Evolutionary conservation across 2,329 filamentous ascomycete species (phyloP).

Genomic region (Aureobasidium vineae): DNA sequence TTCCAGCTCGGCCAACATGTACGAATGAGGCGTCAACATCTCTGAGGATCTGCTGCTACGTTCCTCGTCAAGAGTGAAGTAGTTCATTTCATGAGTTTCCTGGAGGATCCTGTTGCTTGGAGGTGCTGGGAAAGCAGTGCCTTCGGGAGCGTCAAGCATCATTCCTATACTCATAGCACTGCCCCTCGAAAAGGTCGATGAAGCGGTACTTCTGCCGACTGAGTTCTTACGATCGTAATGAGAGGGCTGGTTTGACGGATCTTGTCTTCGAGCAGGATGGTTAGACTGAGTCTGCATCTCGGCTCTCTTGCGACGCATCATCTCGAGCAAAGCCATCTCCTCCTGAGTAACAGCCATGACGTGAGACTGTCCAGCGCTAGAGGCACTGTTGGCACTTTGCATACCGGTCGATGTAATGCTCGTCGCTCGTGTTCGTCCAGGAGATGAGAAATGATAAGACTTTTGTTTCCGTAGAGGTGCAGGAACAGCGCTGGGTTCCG

Average conservation of each 20-base stretch:
- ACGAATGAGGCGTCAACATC: background rate
- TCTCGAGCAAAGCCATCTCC: constrained; percentile 50
- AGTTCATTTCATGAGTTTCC: constrained; percentile 15
- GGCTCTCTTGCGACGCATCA: constrained; percentile 52
- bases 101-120: constrained; percentile 10
- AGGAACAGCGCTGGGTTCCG: background rate
- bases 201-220: constrained; percentile 2
- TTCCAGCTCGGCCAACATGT: constrained; percentile 9
- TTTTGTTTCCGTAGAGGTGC: constrained; percentile 15
- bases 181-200: constrained; percentile 13
- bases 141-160: constrained; percentile 25
- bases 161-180: constrained; percentile 16
- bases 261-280: constrained; percentile 9
- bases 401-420: constrained; percentile 20
- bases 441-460: constrained; percentile 12
- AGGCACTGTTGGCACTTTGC: constrained; percentile 20
- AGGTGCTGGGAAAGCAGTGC: constrained; percentile 24
- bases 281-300: constrained; percentile 22
- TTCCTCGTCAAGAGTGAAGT: background rate
- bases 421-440: constrained; percentile 9
- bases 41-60: constrained; percentile 3
- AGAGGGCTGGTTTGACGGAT: constrained; percentile 5
- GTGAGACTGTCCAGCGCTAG: constrained; percentile 26
- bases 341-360: constrained; percentile 51
- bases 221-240: constrained; percentile 14